phyloP scores from a whole-genome alignment of 257 asterid species.

The Osmanthus fragrans region DNA sequence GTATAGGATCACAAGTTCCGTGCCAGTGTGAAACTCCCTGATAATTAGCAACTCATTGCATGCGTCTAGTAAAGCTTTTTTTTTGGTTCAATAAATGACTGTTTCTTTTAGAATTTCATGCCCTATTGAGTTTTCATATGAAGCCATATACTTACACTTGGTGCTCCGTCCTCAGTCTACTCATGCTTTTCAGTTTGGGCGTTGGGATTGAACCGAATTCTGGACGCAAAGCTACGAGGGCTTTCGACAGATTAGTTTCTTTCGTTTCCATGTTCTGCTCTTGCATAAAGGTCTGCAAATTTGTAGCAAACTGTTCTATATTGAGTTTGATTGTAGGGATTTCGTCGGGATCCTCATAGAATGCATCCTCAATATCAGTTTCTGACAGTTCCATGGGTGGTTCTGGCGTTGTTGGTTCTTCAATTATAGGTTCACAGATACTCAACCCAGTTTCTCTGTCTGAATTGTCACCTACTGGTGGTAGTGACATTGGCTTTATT shows the following conservation, averaged over 20 bases:
- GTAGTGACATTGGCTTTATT: constrained; percentile 47
- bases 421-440: constrained; percentile 65
- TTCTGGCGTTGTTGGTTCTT: constrained; percentile 87
- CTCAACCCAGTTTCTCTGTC: constrained; percentile 28
- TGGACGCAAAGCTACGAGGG: constrained; percentile 76
- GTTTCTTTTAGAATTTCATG: neutral
- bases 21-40: neutral
- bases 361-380: constrained; percentile 87
- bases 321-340: constrained; percentile 81
- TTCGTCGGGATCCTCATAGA: constrained; percentile 81
- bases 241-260: constrained; percentile 75
- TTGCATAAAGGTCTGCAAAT: constrained; percentile 63
- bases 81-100: neutral
- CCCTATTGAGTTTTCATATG: neutral
- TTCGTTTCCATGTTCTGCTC: constrained; percentile 50
- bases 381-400: constrained; percentile 45
- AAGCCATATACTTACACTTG: constrained; percentile 68
- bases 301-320: constrained; percentile 62
- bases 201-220: constrained; percentile 69
- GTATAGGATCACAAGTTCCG: neutral
- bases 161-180: constrained; percentile 91
- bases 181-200: constrained; percentile 75
- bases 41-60: constrained; percentile 13
- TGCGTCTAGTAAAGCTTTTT: neutral
- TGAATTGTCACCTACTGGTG: constrained; percentile 40